Percentiles rank a stretch among this genome's conserved stretches.
Conservation (phyloP, 2,329 filamentous ascomycete species). For the Hymenoscyphus repandus region DNA sequence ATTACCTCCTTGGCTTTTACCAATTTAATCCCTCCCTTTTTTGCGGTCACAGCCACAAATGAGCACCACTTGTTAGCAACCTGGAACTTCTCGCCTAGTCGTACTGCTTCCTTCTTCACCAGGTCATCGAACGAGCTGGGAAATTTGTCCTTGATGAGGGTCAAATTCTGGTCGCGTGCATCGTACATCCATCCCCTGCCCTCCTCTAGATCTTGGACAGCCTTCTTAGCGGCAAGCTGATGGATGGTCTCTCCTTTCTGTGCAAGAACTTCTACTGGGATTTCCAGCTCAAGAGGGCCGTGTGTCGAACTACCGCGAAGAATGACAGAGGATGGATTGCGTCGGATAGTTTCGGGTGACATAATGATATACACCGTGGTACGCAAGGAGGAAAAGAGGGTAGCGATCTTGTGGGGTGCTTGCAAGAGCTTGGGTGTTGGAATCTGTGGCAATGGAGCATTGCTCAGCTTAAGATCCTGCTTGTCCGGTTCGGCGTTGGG, state of each 20-base stretch:
- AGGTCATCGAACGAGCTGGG: slow-evolving; percentile 51
- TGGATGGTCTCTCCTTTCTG: slow-evolving; percentile 54
- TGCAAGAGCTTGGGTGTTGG: slow-evolving; percentile 54
- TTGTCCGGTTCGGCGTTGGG: slow-evolving; percentile 30
- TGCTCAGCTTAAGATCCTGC: slow-evolving; percentile 26
- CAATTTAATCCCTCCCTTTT: slow-evolving; percentile 16
- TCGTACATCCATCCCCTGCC: slow-evolving; percentile 60
- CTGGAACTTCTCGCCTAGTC: slow-evolving; percentile 60
- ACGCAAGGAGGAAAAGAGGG: slow-evolving; percentile 62
- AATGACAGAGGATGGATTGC: slow-evolving; percentile 48
- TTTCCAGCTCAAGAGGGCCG: slow-evolving; percentile 57
- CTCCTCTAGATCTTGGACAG: slow-evolving; percentile 64
- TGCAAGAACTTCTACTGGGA: slow-evolving; percentile 51
- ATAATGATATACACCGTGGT: slow-evolving; percentile 62
- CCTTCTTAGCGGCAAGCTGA: slow-evolving; percentile 64
- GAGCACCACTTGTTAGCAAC: slow-evolving; percentile 67
- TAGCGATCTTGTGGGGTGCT: slow-evolving; percentile 56
- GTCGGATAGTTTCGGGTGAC: slow-evolving; percentile 41
- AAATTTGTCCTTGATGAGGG: slow-evolving; percentile 41
- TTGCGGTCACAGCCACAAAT: slow-evolving; percentile 60
- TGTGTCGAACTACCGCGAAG: slow-evolving; percentile 52
- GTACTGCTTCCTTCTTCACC: slow-evolving; percentile 60
- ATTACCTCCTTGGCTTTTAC: background rate
- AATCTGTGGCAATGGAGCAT: slow-evolving; percentile 48
- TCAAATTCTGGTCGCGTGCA: slow-evolving; percentile 40